Evolutionary conservation across 495 filamentous ascomycete species (phyloP).

Genomic region (Penicillium psychrofluorescens): DNA sequence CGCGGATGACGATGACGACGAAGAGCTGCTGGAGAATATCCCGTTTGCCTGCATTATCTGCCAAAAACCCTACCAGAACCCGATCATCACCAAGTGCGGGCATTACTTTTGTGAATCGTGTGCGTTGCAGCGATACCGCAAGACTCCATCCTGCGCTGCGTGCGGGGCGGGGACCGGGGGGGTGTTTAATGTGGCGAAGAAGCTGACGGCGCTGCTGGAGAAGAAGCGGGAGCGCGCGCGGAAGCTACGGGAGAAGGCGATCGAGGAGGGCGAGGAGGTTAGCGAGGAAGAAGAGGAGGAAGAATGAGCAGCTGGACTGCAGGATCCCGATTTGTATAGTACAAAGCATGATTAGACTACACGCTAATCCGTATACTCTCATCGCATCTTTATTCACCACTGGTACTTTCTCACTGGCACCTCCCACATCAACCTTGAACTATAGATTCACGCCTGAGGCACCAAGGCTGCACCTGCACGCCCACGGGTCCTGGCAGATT

Average conservation of each 20-base stretch:
- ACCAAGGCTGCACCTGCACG: no score
- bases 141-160: conserved; percentile 74
- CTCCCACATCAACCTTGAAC: no score
- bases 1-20: conserved; percentile 57
- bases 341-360: conserved; percentile 8
- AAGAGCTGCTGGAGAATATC: conserved; percentile 77
- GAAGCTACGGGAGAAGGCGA: conserved; percentile 61
- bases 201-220: conserved; percentile 70
- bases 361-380: background rate
- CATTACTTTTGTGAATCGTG: conserved; percentile 95
- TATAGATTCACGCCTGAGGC: no score
- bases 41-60: conserved; percentile 97
- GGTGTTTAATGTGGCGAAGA: conserved; percentile 85
- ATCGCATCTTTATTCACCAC: no score
- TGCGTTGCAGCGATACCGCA: conserved; percentile 75
- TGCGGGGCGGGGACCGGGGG: conserved; percentile 81
- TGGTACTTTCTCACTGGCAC: no score
- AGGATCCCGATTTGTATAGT: background rate
- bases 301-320: conserved; percentile 4
- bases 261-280: conserved; percentile 62
- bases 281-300: conserved; percentile 63
- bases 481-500: no score
- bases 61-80: conserved; percentile 68
- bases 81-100: conserved; percentile 82
- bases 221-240: conserved; percentile 70